These are phyloP conservation scores for Fusarium agapanthi DNA, from an alignment of 2,329 filamentous ascomycete genomes.

Conservation along the genomic window DNA sequence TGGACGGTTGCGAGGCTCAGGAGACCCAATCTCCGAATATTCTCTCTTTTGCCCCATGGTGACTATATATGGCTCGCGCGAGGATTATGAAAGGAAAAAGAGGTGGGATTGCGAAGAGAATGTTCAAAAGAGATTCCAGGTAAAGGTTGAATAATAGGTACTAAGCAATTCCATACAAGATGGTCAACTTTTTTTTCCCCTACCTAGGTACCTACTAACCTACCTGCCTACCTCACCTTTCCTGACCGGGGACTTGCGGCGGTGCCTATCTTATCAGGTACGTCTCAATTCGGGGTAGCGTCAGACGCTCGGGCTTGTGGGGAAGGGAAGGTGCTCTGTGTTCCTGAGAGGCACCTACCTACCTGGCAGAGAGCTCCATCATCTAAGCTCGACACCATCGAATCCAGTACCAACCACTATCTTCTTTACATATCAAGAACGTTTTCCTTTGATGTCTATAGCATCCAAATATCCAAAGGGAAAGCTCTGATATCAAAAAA, in stretches of 20 bases:
- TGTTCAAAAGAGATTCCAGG: neutral
- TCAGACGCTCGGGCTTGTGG: slow-evolving; percentile 11
- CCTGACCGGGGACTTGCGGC: slow-evolving; percentile 12
- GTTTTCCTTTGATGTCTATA: slow-evolving; percentile 12
- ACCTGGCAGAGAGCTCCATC: slow-evolving; percentile 9
- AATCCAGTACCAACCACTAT: neutral
- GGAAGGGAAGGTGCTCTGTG: slow-evolving; percentile 22
- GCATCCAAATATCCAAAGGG: neutral
- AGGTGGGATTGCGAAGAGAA: neutral
- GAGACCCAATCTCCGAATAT: slow-evolving; percentile 42
- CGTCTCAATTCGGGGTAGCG: slow-evolving; percentile 29
- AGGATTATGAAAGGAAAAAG: neutral
- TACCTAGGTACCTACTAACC: too few species aligned
- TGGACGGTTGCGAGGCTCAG: slow-evolving; percentile 32
- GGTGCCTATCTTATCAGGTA: slow-evolving; percentile 39
- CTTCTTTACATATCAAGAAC: neutral
- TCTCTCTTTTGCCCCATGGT: slow-evolving; percentile 47
- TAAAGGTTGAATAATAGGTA: neutral
- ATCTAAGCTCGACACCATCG: slow-evolving; percentile 22
- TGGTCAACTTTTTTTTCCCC: slow-evolving; percentile 37
- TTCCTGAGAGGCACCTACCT: neutral
- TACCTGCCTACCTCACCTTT: neutral
- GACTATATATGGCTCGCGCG: neutral
- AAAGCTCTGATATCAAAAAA: neutral
- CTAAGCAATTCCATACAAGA: neutral